These are phyloP conservation scores for Corchorus capsularis DNA, from an alignment of 345 rosid species.

Conservation along the genomic window DNA sequence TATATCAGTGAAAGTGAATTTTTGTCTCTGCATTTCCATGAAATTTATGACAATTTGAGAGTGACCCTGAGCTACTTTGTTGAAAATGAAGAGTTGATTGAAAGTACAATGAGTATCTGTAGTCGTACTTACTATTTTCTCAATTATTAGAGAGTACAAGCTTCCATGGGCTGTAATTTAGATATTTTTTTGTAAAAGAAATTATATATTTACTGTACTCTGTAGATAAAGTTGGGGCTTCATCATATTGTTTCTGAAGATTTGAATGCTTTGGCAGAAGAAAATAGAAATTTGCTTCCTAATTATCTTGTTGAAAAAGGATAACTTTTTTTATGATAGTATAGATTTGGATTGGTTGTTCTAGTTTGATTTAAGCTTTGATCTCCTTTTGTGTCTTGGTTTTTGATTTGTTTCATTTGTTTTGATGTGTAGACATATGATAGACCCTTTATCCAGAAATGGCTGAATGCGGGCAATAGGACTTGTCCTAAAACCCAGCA, in stretches of 20 bases:
- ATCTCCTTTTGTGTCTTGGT: background rate
- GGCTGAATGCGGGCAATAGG: conserved; percentile 80
- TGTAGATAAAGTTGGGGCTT: background rate
- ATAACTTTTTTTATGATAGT: background rate
- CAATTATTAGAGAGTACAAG: conserved; percentile 12
- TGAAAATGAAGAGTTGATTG: conserved; percentile 13
- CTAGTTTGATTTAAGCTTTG: background rate
- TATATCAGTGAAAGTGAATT: background rate
- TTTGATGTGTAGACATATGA: conserved; percentile 76
- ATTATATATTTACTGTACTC: conserved; percentile 4
- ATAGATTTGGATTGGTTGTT: background rate
- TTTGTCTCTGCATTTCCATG: conserved; percentile 11
- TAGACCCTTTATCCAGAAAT: conserved; percentile 72
- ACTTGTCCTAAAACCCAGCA: conserved; percentile 89
- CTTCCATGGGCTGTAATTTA: conserved; percentile 11
- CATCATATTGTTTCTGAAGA: background rate
- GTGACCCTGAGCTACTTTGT: conserved; percentile 22
- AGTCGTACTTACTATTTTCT: background rate
- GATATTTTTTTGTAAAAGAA: background rate
- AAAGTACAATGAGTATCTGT: background rate
- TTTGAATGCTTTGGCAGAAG: background rate
- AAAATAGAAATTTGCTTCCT: conserved; percentile 1
- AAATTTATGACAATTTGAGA: background rate
- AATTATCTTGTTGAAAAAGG: background rate
- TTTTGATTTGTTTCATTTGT: conserved; percentile 22